Percentiles rank a stretch among this genome's conserved stretches.
Evolutionary conservation across 2,329 filamentous ascomycete species (phyloP).

Genomic region (Claviceps spartinae): DNA sequence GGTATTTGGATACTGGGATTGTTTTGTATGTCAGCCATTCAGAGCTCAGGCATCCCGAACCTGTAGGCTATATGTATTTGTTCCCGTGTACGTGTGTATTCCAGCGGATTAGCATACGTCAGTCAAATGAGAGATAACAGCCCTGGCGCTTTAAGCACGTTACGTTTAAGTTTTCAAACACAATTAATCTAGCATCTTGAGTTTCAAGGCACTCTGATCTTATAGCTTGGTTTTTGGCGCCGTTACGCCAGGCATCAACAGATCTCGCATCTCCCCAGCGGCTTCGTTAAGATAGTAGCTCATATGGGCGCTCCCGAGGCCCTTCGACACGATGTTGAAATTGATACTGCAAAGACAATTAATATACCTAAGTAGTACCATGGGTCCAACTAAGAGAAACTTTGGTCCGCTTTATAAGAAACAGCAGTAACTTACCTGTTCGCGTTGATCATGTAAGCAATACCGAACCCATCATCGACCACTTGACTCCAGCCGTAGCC

Average conservation of each 20-base stretch:
- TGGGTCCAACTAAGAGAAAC: not conserved
- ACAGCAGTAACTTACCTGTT: conserved; percentile 49
- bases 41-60: not conserved
- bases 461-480: conserved; percentile 87
- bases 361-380: conserved; percentile 1
- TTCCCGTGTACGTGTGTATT: not conserved
- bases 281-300: conserved; percentile 93
- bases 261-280: conserved; percentile 73
- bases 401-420: not conserved
- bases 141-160: not conserved
- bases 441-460: conserved; percentile 99
- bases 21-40: not conserved
- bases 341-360: conserved; percentile 52
- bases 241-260: conserved; percentile 70
- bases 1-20: not conserved
- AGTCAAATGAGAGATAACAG: not conserved
- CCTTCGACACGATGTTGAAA: conserved; percentile 96
- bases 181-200: not conserved
- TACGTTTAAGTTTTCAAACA: not conserved
- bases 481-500: conserved; percentile 99
- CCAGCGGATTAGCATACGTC: not conserved
- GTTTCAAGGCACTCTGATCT: not conserved
- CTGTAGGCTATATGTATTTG: not conserved
- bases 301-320: conserved; percentile 81
- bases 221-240: conserved; percentile 69